Base-by-base conservation (phyloP, 176 grass and related monocot genomes). In the Eragrostis curvula region DNA sequence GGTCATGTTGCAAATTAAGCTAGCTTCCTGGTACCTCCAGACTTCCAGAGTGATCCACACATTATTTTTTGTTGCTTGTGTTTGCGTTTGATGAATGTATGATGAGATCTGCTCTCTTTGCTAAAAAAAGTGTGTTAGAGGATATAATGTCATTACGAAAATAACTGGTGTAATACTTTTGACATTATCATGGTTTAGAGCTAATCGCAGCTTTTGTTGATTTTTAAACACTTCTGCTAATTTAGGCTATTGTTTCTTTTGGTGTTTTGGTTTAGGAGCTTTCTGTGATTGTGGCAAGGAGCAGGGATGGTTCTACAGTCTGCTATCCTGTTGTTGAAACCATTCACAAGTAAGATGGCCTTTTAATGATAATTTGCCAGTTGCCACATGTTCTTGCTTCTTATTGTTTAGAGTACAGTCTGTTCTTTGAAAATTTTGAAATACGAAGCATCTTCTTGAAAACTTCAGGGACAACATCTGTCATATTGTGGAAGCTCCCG, bases 261-360 rank as follows among this genome's bases (percentile, higher is more conserved):
- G 20, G 29, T 17, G 18, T 65, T 30, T 77, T 85, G 7, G 2
- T 88, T 18, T 66, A 98, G 96, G 96, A 99, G 68, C 89, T 99
- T 52, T 90, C 87, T 53, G 91, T 99, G 44, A 99, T 96, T 85
- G 96, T 96, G 43, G 96, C 96, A 82, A 93, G 97, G 74, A 86
- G 87, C 66, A 99, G 83, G 85, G 97, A 90, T 1, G 82, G 82
- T 61, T 94, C 83, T 71, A 68, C 86, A 1, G 77, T 74, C 13
- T 99, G 89, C 86, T 99, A 94, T 92, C 93, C 91, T 83, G 93
- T 99, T 68, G 96, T 99, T 62, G 93, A 99, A 82, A 99, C 96
- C 40, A 77, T 96, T 78, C 93, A 96, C 85, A 99, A 88, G 96
- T 99, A 96, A 88, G 77, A 77, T 44, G n/a, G n/a, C 52, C 24